phyloP scores from a whole-genome alignment of 2,329 filamentous ascomycete genomes.

The Ceratocystis lukuohia region DNA sequence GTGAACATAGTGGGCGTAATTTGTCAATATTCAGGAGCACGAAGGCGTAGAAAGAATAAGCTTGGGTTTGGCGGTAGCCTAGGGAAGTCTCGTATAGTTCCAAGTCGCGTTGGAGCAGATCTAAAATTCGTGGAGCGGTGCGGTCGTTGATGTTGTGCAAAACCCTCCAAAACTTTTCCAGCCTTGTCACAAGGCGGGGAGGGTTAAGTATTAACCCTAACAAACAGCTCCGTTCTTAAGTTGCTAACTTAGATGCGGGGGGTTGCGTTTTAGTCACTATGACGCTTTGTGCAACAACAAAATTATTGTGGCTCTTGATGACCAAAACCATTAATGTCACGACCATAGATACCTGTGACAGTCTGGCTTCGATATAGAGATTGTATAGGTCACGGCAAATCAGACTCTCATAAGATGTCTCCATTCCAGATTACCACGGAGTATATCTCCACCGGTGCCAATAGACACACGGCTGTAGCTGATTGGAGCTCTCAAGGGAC shows the following conservation, averaged over 20 bases:
- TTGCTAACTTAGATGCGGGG: neutral
- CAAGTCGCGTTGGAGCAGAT: neutral
- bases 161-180: constrained; percentile 17
- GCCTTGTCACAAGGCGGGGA: constrained; percentile 10
- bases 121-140: neutral
- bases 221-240: neutral
- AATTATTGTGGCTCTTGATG: constrained; percentile 6
- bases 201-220: neutral
- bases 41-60: neutral
- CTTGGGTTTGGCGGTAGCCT: neutral
- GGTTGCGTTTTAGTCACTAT: neutral
- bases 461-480: constrained; percentile 75
- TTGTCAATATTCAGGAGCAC: neutral
- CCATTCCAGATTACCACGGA: constrained; percentile 29
- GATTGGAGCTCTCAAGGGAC: constrained; percentile 69
- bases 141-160: neutral
- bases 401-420: constrained; percentile 20
- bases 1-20: constrained; percentile 35
- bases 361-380: neutral
- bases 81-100: neutral
- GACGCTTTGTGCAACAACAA: constrained; percentile 18
- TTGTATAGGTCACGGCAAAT: too few species aligned
- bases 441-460: constrained; percentile 68
- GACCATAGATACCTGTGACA: neutral
- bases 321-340: neutral